Evolutionary conservation across 805 yeast species (phyloP).

Genomic region (Schwanniomyces yamadae): DNA sequence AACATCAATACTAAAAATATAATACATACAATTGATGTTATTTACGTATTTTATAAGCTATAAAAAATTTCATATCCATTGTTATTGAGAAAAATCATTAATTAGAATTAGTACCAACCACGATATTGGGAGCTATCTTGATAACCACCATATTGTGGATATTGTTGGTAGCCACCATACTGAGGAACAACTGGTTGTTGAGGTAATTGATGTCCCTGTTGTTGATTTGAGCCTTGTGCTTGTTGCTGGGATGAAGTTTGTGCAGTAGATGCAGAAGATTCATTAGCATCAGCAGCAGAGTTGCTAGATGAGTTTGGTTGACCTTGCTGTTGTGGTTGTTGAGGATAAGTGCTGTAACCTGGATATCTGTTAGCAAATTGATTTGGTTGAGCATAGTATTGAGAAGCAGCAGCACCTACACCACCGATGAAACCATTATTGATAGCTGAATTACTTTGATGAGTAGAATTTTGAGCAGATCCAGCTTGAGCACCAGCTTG

Average conservation of each 20-base stretch:
- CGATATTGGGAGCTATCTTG: slow-evolving; percentile 44
- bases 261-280: slow-evolving; percentile 7
- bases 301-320: slow-evolving; percentile 7
- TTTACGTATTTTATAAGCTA: slow-evolving; percentile 1
- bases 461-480: slow-evolving; percentile 13
- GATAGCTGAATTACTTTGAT: slow-evolving; percentile 11
- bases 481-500: slow-evolving; percentile 15
- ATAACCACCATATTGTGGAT: slow-evolving; percentile 46
- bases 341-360: slow-evolving; percentile 29
- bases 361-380: slow-evolving; percentile 32
- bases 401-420: slow-evolving; percentile 15
- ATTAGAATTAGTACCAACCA: slow-evolving; percentile 39
- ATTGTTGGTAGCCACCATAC: slow-evolving; percentile 47
- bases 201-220: slow-evolving; percentile 25
- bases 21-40: no score
- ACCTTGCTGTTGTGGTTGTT: slow-evolving; percentile 12
- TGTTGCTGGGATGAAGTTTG: slow-evolving; percentile 16
- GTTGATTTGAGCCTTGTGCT: slow-evolving; percentile 19
- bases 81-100: slow-evolving; percentile 7
- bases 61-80: slow-evolving; percentile 6
- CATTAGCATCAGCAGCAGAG: slow-evolving; percentile 20
- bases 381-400: slow-evolving; percentile 28
- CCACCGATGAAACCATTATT: slow-evolving; percentile 8
- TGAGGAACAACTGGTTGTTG: slow-evolving; percentile 43
- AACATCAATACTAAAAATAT: no score